phyloP scores from a whole-genome alignment of 106 monocot species.

The Acorus gramineus region DNA sequence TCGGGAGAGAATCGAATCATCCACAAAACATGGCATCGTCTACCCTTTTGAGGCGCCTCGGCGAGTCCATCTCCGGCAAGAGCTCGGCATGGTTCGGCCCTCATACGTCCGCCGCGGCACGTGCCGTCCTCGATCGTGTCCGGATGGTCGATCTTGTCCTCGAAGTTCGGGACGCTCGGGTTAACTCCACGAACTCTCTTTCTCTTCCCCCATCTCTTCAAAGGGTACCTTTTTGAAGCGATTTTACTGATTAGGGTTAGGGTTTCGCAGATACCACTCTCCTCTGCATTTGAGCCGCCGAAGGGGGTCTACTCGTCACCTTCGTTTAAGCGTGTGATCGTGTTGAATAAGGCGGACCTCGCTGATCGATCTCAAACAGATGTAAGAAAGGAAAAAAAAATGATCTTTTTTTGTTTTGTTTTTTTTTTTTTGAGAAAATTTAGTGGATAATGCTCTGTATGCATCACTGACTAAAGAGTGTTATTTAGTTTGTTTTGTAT shows the following conservation, averaged over 20 bases:
- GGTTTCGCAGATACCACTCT: slow-evolving; percentile 35
- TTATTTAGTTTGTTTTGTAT: neutral
- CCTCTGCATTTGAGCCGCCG: slow-evolving; percentile 40
- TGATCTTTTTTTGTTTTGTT: neutral
- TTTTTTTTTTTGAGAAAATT: neutral
- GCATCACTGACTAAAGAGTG: neutral
- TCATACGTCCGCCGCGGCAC: slow-evolving; percentile 18
- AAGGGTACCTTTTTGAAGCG: neutral
- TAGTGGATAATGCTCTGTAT: neutral
- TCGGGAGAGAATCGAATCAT: no score
- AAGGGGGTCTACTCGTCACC: neutral
- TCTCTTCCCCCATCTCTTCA: neutral
- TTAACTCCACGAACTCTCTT: neutral
- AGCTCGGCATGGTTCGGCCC: slow-evolving; percentile 16
- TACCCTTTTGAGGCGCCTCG: slow-evolving; percentile 13
- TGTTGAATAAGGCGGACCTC: slow-evolving; percentile 67
- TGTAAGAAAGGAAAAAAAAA: slow-evolving; percentile 11
- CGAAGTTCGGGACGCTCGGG: slow-evolving; percentile 29
- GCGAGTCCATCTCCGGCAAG: slow-evolving; percentile 6
- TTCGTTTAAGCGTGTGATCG: slow-evolving; percentile 34
- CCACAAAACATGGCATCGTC: no score
- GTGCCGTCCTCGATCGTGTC: slow-evolving; percentile 16
- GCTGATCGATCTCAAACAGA: slow-evolving; percentile 44
- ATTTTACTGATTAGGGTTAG: neutral
- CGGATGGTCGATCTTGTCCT: slow-evolving; percentile 26